Conservation (phyloP, 805 yeast genomes). For the Myxozyma vanderwaltii region DNA sequence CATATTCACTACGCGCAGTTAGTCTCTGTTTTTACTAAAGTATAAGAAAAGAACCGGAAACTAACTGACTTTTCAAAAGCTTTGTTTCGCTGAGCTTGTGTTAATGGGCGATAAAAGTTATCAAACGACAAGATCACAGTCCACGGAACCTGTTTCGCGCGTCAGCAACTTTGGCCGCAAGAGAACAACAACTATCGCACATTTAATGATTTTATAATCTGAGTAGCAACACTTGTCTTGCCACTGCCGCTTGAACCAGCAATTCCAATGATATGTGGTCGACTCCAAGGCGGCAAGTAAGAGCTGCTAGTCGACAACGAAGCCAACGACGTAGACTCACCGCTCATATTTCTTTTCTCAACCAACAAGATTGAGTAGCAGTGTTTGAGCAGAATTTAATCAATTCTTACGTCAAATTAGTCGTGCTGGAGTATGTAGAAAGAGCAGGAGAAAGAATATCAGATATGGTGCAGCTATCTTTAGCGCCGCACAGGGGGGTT, state of each 20-base stretch:
- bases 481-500: too few relatives aligned
- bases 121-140: slow-evolving; percentile 86
- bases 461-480: too few relatives aligned
- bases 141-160: slow-evolving; percentile 75
- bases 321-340: not conserved
- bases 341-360: too few relatives aligned
- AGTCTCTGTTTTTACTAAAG: not conserved
- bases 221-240: slow-evolving; percentile 86
- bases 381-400: too few relatives aligned
- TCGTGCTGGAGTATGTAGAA: too few relatives aligned
- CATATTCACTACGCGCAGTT: slow-evolving; percentile 56
- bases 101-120: slow-evolving; percentile 82
- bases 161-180: not conserved
- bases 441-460: too few relatives aligned
- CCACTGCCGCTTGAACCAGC: slow-evolving; percentile 92
- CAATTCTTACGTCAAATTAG: too few relatives aligned
- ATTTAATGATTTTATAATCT: slow-evolving; percentile 66
- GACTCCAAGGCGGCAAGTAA: slow-evolving; percentile 84
- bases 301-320: not conserved
- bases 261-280: slow-evolving; percentile 83
- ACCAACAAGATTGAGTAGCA: too few relatives aligned
- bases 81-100: slow-evolving; percentile 55
- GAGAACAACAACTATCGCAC: slow-evolving; percentile 28
- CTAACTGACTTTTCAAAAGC: slow-evolving; percentile 55
- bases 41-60: not conserved